phyloP scores from a whole-genome alignment of 192 early-diverging fungal species.

The Glomus cerebriforme region DNA sequence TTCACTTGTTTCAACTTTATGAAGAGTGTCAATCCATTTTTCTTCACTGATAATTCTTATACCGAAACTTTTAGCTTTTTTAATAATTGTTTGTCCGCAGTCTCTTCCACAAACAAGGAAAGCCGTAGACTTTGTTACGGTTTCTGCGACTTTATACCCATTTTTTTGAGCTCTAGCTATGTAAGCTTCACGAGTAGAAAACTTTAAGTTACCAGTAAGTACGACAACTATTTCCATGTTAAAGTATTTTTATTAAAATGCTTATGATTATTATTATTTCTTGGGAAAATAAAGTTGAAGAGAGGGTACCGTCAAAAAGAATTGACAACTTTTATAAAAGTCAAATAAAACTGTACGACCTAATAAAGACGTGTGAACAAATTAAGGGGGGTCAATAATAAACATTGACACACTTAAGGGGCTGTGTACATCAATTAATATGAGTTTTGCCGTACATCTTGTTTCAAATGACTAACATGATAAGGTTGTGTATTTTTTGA shows the following conservation, averaged over 20 bases:
- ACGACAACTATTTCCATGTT: neutral
- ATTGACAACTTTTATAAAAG: neutral
- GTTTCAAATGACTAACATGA: too few species aligned
- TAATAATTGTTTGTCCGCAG: neutral
- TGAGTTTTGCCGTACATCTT: too few species aligned
- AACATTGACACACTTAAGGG: too few species aligned
- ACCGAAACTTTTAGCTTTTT: neutral
- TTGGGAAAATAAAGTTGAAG: neutral
- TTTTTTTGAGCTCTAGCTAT: neutral
- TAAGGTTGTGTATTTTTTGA: too few species aligned
- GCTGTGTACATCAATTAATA: too few species aligned
- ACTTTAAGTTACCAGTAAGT: neutral
- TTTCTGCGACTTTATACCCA: neutral
- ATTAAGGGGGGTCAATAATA: neutral
- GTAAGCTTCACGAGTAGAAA: neutral
- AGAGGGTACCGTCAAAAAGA: neutral
- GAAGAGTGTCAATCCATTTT: neutral
- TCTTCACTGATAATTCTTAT: conserved; percentile 1
- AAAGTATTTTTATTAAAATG: neutral
- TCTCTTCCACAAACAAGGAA: neutral
- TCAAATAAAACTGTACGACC: neutral
- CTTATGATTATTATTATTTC: too few species aligned
- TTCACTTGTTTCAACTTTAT: neutral
- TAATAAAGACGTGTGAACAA: neutral
- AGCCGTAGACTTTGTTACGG: neutral